These are phyloP conservation scores for Lasiosphaeriaceae sp. DNA, from an alignment of 495 filamentous ascomycete species.

Conservation along the genomic window DNA sequence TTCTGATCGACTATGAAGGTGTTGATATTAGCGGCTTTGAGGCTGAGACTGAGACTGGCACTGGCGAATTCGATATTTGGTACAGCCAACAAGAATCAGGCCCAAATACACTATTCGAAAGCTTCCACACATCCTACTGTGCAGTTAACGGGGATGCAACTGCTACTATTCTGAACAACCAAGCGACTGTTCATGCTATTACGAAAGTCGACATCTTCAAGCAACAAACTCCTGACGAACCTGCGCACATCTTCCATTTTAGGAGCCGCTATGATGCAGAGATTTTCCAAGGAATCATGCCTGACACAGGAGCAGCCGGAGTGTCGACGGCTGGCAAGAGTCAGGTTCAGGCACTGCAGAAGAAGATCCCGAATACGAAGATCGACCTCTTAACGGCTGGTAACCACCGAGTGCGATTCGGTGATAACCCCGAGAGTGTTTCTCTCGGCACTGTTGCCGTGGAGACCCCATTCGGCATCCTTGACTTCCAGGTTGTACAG, in stretches of 20 bases:
- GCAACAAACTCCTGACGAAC: too few species aligned
- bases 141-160: background rate
- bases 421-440: background rate
- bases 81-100: background rate
- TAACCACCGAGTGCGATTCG: too few species aligned
- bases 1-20: background rate
- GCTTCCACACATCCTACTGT: background rate
- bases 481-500: background rate
- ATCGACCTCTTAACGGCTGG: too few species aligned
- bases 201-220: too few species aligned
- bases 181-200: background rate
- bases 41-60: background rate
- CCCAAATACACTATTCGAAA: background rate
- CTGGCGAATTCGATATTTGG: background rate
- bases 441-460: background rate
- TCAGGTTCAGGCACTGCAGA: too few species aligned
- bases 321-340: too few species aligned
- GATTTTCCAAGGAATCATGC: too few species aligned
- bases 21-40: background rate
- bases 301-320: too few species aligned
- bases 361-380: too few species aligned
- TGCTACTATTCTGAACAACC: too few species aligned
- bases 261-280: too few species aligned
- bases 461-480: background rate
- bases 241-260: too few species aligned